Evolutionary conservation across 2,329 filamentous ascomycete species (phyloP).

Genomic region (Aureobasidium vineae): DNA sequence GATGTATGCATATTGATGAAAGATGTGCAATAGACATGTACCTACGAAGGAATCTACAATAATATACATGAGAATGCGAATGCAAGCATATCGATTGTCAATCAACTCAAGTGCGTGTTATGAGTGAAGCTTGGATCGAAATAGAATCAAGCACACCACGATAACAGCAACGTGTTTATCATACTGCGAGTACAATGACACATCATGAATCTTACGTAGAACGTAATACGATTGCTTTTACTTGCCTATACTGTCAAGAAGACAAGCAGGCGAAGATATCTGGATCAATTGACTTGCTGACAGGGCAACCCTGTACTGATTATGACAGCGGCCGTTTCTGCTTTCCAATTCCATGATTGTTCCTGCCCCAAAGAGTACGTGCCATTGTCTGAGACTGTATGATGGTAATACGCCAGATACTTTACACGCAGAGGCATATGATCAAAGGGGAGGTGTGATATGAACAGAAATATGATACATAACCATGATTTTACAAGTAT

Average conservation of each 20-base stretch:
- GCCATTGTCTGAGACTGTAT: too few relatives aligned
- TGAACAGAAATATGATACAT: neutral
- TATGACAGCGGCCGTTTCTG: too few relatives aligned
- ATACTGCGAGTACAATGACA: neutral
- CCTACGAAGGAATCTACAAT: neutral
- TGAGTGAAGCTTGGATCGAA: neutral
- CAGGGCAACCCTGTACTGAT: neutral
- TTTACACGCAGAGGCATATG: neutral
- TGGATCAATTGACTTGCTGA: neutral
- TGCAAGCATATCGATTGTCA: neutral
- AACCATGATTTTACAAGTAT: neutral
- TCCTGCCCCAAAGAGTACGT: too few relatives aligned
- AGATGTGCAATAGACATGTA: neutral
- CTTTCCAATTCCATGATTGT: too few relatives aligned
- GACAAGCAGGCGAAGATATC: neutral
- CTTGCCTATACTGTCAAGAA: neutral
- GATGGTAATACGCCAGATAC: too few relatives aligned
- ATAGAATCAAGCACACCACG: neutral
- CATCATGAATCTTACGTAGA: neutral
- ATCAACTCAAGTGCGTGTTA: neutral
- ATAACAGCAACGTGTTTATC: neutral
- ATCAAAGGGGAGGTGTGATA: too few relatives aligned
- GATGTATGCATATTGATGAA: neutral
- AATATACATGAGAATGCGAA: neutral
- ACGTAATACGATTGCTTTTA: neutral